phyloP scores from a whole-genome alignment of 2,329 filamentous ascomycete genomes.

The Bipolaris victoriae region DNA sequence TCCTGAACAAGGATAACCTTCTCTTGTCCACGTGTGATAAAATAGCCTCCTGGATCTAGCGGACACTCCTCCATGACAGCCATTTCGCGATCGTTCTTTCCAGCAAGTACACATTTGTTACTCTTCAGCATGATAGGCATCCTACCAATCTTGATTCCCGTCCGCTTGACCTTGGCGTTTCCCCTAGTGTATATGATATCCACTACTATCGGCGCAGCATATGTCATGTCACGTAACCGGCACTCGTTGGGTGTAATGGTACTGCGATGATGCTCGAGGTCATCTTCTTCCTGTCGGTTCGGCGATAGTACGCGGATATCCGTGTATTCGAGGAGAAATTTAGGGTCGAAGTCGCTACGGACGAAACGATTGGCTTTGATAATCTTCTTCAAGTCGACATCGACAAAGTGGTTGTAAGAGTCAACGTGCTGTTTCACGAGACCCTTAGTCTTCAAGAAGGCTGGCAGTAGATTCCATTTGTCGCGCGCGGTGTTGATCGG shows the following conservation, averaged over 20 bases:
- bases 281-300: constrained; percentile 76
- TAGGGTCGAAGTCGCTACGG: constrained; percentile 88
- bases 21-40: constrained; percentile 95
- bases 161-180: constrained; percentile 74
- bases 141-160: constrained; percentile 79
- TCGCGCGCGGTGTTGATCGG: constrained; percentile 76
- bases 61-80: constrained; percentile 93
- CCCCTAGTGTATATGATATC: constrained; percentile 91
- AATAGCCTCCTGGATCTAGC: constrained; percentile 94
- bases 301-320: constrained; percentile 88
- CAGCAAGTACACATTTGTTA: constrained; percentile 85
- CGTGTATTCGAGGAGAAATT: constrained; percentile 89
- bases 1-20: constrained; percentile 99
- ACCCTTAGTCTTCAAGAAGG: constrained; percentile 98
- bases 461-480: constrained; percentile 95
- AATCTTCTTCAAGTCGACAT: constrained; percentile 96
- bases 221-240: constrained; percentile 95
- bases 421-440: constrained; percentile 97
- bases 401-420: constrained; percentile 98
- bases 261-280: constrained; percentile 58
- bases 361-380: constrained; percentile 88
- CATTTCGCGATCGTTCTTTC: constrained; percentile 87
- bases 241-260: constrained; percentile 92
- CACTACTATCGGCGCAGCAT: constrained; percentile 90
- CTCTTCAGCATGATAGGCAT: constrained; percentile 98